These are phyloP conservation scores for Sorghum bicolor DNA, from an alignment of 176 grass and related monocot genomes.

Conservation along the genomic window DNA sequence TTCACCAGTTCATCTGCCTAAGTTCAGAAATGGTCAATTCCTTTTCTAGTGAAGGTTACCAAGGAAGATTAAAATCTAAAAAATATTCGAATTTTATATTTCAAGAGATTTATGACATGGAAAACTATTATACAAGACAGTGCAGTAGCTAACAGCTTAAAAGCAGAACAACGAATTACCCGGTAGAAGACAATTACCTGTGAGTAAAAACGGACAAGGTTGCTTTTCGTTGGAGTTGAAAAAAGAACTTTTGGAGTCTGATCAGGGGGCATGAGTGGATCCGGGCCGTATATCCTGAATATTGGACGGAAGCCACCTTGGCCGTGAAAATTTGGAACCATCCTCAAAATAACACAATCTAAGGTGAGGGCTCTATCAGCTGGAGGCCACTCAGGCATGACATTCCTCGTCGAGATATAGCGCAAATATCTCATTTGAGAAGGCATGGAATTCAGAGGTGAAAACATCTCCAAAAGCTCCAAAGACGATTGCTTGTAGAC, in stretches of 20 bases:
- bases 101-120: not conserved
- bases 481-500: constrained; percentile 75
- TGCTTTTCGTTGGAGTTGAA: constrained; percentile 79
- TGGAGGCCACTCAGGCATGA: constrained; percentile 81
- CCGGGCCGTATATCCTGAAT: constrained; percentile 86
- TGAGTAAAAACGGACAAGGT: constrained; percentile 58
- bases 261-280: constrained; percentile 66
- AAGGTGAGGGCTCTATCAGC: constrained; percentile 70
- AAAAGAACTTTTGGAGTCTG: constrained; percentile 81
- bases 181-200: constrained; percentile 51
- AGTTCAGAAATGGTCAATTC: constrained; percentile 32
- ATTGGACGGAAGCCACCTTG: constrained; percentile 75
- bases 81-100: constrained; percentile 20
- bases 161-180: not conserved
- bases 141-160: not conserved
- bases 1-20: constrained; percentile 85
- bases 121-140: not conserved
- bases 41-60: not conserved
- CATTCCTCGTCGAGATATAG: constrained; percentile 81
- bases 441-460: constrained; percentile 71
- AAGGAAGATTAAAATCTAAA: not conserved
- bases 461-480: constrained; percentile 71
- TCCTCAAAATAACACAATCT: constrained; percentile 77
- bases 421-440: constrained; percentile 92
- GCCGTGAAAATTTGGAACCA: constrained; percentile 67